Evolutionary conservation across 176 grass and related monocot genomes (phyloP), one percentile per base, ranked within the genome.

Genomic region (Miscanthus lutarioriparius): DNA sequence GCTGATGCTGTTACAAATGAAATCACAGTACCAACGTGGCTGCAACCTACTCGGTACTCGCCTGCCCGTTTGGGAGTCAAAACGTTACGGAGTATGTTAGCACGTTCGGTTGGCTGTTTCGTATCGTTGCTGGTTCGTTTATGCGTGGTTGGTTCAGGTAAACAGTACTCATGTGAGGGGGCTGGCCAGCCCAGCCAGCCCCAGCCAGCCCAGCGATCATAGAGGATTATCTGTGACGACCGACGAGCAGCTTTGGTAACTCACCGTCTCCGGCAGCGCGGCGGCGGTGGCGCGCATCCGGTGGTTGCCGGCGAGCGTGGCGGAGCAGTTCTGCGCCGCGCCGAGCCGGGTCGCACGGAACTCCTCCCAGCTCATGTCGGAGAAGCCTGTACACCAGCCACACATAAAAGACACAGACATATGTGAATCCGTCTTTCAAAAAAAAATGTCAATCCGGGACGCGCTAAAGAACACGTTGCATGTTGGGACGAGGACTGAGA

Each of bases 301-400:
- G 59, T 96, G 96, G 90, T 87, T 99, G 81, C 96, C 93, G 32
- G 83, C 73, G 78, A 86, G 89, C 56, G 96, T 99, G 23, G 96
- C 96, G 39, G 96, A 99, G 91, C 96, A 99, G 62, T 94, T 94
- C 88, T 99, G 96, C 40, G 91, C 84, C 3, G 93, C 96, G 13
- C 96, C 96, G 32, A 99, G 93, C 56, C 78, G 67, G 75, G 78
- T 92, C 67, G 88, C 75, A 26, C 35, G 84, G 91, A 99, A 99
- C 72, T 99, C 96, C 75, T 99, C 91, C 96, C 96, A 99, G 90
- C 78, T 99, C 96, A 99, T 87, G 83, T 99, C 96, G 49, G 96
- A 79, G 72, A 91, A 99, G 16, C 79, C 93, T 99, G 84, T 65
- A 65, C 3, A 13, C 53, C 61, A 71, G 77, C 84, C 63, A 67